A percentile compares a stretch with the other conserved stretches of the same genome.
Conservation (phyloP, 805 yeast genomes). For the Kuraishia molischiana region DNA sequence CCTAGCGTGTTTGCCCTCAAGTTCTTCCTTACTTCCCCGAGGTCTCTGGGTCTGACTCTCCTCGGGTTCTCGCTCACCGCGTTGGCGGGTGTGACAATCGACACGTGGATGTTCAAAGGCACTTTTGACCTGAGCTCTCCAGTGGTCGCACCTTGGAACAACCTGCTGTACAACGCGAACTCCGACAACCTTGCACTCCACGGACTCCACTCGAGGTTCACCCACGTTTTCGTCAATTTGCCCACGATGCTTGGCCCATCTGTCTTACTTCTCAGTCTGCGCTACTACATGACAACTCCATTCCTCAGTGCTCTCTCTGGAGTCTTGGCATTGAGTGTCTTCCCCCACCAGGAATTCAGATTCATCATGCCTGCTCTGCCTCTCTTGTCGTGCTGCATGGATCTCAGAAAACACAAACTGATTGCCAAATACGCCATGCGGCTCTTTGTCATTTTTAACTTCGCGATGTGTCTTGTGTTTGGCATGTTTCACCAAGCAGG, state of each 20-base stretch:
- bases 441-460: constrained; percentile 59
- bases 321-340: constrained; percentile 44
- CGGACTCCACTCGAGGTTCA: constrained; percentile 74
- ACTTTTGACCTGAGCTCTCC: constrained; percentile 7
- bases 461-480: constrained; percentile 49
- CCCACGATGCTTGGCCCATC: constrained; percentile 80
- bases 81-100: constrained; percentile 32
- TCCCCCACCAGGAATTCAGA: constrained; percentile 93
- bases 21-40: constrained; percentile 24
- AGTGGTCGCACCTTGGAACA: constrained; percentile 70
- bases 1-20: constrained; percentile 44
- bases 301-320: constrained; percentile 57
- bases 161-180: constrained; percentile 58
- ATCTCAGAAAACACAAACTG: constrained; percentile 17
- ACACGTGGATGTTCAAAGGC: constrained; percentile 32
- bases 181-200: constrained; percentile 56
- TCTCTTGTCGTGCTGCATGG: constrained; percentile 48
- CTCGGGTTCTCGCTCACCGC: constrained; percentile 27
- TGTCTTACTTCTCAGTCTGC: constrained; percentile 13
- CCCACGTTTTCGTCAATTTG: constrained; percentile 64
- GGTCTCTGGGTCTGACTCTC: constrained; percentile 22
- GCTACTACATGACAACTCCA: constrained; percentile 41
- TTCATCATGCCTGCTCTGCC: constrained; percentile 78
- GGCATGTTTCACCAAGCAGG: constrained; percentile 92
- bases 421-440: constrained; percentile 10